Evolutionary conservation across 352 stramenopile genomes (phyloP).

Genomic region (Globisporangium yorkense): DNA sequence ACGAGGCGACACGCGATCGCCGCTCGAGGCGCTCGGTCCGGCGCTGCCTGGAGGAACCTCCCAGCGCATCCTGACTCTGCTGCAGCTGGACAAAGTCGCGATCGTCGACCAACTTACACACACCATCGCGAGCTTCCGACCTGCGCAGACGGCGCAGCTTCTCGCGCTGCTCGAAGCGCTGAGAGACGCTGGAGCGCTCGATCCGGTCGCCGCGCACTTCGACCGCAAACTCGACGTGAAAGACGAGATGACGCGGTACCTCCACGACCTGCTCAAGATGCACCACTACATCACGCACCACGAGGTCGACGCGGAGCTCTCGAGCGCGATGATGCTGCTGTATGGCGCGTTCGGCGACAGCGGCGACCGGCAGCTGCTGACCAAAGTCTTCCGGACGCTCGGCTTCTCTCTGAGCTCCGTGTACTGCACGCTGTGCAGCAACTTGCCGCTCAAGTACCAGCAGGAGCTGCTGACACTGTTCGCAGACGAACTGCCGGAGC

Average conservation of each 20-base stretch:
- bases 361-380: slow-evolving; percentile 35
- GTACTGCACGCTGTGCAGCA: slow-evolving; percentile 33
- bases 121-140: slow-evolving; percentile 34
- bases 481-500: slow-evolving; percentile 25
- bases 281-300: slow-evolving; percentile 42
- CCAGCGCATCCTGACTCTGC: slow-evolving; percentile 29
- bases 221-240: slow-evolving; percentile 51
- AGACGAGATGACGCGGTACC: slow-evolving; percentile 53
- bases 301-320: slow-evolving; percentile 21
- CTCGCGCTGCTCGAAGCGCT: slow-evolving; percentile 21
- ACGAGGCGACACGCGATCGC: not conserved
- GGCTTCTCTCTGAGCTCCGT: slow-evolving; percentile 21
- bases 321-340: slow-evolving; percentile 27
- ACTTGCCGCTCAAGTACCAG: slow-evolving; percentile 37
- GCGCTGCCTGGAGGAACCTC: not conserved
- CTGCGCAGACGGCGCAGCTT: slow-evolving; percentile 35
- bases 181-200: slow-evolving; percentile 1
- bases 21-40: not conserved
- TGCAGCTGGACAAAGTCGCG: slow-evolving; percentile 29
- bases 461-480: slow-evolving; percentile 60
- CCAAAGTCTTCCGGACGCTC: slow-evolving; percentile 51
- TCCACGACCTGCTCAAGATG: slow-evolving; percentile 53
- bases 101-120: slow-evolving; percentile 29
- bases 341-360: slow-evolving; percentile 35
- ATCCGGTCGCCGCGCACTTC: slow-evolving; percentile 29